A percentile compares a stretch with the other conserved stretches of the same genome.
These are phyloP conservation scores for Metschnikowia cerradonensis DNA, from an alignment of 805 yeast genomes.

Conservation along the genomic window DNA sequence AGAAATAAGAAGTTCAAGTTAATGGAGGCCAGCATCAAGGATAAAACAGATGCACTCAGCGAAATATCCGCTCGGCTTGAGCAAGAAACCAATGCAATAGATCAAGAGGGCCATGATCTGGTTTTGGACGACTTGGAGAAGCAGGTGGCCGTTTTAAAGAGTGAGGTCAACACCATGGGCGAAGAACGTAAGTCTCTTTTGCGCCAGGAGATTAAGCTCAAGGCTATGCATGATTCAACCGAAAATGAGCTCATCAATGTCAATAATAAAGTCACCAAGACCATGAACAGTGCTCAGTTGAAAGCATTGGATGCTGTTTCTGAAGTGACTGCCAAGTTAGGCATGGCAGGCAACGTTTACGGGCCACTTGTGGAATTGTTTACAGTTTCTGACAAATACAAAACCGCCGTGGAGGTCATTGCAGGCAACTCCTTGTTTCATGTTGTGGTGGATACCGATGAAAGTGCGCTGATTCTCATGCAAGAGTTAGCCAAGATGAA, in stretches of 20 bases:
- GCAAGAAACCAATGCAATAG: slow-evolving; percentile 1
- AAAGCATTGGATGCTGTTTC: slow-evolving; percentile 68
- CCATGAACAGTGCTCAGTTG: slow-evolving; percentile 70
- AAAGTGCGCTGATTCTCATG: slow-evolving; percentile 76
- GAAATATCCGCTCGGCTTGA: slow-evolving; percentile 7
- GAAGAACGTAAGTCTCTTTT: slow-evolving; percentile 71
- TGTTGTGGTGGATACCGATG: slow-evolving; percentile 84
- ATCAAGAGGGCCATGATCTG: slow-evolving; percentile 1
- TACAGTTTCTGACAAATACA: slow-evolving; percentile 74
- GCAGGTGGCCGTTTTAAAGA: slow-evolving; percentile 39
- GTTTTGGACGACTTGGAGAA: slow-evolving; percentile 20
- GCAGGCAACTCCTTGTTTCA: slow-evolving; percentile 87
- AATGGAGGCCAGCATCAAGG: not conserved
- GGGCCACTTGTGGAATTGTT: slow-evolving; percentile 88
- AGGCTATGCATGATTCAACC: slow-evolving; percentile 52
- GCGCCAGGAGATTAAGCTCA: slow-evolving; percentile 71
- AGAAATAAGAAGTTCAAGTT: slow-evolving; percentile 3
- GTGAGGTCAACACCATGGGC: slow-evolving; percentile 40
- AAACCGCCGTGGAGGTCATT: slow-evolving; percentile 80
- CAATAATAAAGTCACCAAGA: slow-evolving; percentile 58
- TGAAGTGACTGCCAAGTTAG: slow-evolving; percentile 55
- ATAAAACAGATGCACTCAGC: slow-evolving; percentile 22
- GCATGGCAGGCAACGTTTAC: slow-evolving; percentile 54
- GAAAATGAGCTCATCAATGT: slow-evolving; percentile 53
- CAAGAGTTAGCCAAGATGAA: slow-evolving; percentile 65